phyloP scores from a whole-genome alignment of 163 green algal species.

The Scenedesmus sp. region DNA sequence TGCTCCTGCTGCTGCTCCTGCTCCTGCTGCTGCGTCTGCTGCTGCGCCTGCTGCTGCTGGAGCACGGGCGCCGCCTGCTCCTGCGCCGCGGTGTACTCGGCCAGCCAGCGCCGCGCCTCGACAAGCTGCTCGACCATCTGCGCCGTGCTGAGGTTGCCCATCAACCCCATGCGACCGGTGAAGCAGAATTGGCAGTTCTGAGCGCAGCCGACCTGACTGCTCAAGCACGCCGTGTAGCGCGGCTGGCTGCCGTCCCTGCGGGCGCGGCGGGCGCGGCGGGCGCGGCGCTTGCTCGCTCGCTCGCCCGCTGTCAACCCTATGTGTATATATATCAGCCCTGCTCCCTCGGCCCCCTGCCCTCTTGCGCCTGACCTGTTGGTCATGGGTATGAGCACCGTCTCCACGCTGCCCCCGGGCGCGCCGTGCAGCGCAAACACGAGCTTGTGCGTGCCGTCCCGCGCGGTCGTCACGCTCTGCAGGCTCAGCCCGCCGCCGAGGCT shows the following conservation, averaged over 20 bases:
- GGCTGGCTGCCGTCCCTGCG: conserved; percentile 50
- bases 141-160: conserved; percentile 79
- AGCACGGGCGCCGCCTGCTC: no score
- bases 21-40: conserved; percentile 11
- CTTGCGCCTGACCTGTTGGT: conserved; percentile 34
- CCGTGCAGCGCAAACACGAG: conserved; percentile 60
- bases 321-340: no score
- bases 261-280: conserved; percentile 10
- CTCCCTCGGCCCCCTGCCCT: no score
- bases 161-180: conserved; percentile 85
- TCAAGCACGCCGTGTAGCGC: conserved; percentile 86
- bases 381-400: conserved; percentile 74
- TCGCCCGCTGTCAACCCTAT: no score
- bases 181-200: conserved; percentile 96
- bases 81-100: conserved; percentile 15
- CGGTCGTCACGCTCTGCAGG: conserved; percentile 55
- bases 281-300: no score
- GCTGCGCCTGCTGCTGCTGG: conserved; percentile 20
- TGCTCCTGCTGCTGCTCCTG: conserved; percentile 3
- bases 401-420: conserved; percentile 44
- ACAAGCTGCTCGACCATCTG: conserved; percentile 93
- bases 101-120: conserved; percentile 47
- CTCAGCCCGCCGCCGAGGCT: conserved; percentile 51
- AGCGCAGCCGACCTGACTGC: conserved; percentile 88
- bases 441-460: conserved; percentile 66